phyloP scores from a whole-genome alignment of 2,329 filamentous ascomycete species.

The Phoma sp. region DNA sequence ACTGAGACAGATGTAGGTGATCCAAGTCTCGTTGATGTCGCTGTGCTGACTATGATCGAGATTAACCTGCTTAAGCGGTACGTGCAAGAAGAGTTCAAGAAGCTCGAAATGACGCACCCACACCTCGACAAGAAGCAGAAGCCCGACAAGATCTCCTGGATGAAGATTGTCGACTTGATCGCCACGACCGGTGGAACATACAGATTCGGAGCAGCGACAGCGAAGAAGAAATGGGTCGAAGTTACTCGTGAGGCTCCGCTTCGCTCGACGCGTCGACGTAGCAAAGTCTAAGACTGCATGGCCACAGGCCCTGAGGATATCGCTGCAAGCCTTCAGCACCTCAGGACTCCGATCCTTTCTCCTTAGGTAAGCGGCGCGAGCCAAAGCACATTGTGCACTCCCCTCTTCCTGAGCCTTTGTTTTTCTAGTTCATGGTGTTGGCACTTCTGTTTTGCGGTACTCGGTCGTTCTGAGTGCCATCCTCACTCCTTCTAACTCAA shows the following conservation, averaged over 20 bases:
- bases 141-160: conserved; percentile 61
- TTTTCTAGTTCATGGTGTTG: neutral
- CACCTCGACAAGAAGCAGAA: conserved; percentile 21
- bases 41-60: conserved; percentile 25
- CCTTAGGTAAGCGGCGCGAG: neutral
- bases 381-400: neutral
- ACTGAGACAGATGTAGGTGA: conserved; percentile 65
- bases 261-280: neutral
- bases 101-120: conserved; percentile 20
- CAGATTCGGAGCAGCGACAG: conserved; percentile 65
- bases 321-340: neutral
- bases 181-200: conserved; percentile 60
- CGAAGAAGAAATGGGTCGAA: conserved; percentile 67
- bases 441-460: neutral
- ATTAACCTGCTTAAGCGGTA: conserved; percentile 30
- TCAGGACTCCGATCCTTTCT: neutral
- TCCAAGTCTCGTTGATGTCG: neutral
- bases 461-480: neutral
- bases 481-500: neutral
- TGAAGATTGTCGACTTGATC: conserved; percentile 63
- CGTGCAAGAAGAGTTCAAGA: conserved; percentile 31
- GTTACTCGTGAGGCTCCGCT: conserved; percentile 12
- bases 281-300: neutral
- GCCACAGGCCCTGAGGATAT: neutral
- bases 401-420: neutral